phyloP scores from a whole-genome alignment of 768 basidiomycete species.

The Filobasidium floriforme region DNA sequence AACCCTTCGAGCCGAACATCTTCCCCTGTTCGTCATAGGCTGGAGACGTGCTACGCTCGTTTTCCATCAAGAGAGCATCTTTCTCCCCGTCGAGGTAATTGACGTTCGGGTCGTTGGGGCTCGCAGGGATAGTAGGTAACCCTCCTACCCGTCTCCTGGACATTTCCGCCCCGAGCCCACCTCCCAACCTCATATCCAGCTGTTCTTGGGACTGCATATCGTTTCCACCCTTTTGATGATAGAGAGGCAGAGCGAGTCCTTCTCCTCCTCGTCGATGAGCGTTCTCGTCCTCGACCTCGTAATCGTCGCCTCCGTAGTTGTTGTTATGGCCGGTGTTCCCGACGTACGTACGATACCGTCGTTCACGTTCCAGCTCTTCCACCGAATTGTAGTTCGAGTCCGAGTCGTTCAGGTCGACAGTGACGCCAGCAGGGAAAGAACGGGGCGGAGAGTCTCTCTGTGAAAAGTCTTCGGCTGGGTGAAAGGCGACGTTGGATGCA shows the following conservation, averaged over 20 bases:
- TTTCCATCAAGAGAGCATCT: not conserved
- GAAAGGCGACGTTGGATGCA: slow-evolving; percentile 6
- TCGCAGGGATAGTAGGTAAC: not conserved
- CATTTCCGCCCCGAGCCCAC: not conserved
- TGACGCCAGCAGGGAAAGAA: not conserved
- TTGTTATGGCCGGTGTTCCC: not conserved
- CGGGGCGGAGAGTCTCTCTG: not conserved
- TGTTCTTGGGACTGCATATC: slow-evolving; percentile 3
- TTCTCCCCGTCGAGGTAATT: not conserved
- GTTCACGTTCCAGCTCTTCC: not conserved
- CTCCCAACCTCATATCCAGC: not conserved
- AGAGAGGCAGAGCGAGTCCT: not conserved
- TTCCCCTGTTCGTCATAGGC: slow-evolving; percentile 31
- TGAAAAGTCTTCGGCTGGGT: slow-evolving; percentile 2
- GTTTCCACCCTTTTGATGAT: slow-evolving; percentile 4
- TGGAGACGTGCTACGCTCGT: not conserved
- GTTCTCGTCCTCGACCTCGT: not conserved
- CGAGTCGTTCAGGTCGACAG: not conserved
- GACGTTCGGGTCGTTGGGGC: not conserved
- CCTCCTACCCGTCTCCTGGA: slow-evolving; percentile 2
- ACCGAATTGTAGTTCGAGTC: not conserved
- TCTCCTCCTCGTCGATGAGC: slow-evolving; percentile 2
- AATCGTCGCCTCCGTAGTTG: not conserved
- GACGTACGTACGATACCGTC: not conserved
- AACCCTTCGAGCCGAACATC: slow-evolving; percentile 40